Percentiles rank a stretch among this genome's conserved stretches.
These are phyloP conservation scores for Colletotrichum tropicicola DNA, from an alignment of 2,329 filamentous ascomycete species.

Conservation along the genomic window DNA sequence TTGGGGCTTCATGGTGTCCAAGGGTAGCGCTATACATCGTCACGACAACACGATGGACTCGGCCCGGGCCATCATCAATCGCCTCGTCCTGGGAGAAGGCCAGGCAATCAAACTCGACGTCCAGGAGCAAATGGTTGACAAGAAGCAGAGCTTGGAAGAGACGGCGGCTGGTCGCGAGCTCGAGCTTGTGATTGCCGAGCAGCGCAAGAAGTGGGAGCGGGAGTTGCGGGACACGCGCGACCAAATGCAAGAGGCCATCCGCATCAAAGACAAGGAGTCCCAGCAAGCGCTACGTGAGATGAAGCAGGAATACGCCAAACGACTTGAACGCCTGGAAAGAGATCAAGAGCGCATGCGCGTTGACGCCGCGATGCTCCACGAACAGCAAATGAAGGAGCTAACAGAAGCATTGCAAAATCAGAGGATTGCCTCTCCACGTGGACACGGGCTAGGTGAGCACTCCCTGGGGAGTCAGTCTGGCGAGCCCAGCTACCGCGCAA, in stretches of 20 bases:
- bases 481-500: no score
- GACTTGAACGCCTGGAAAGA: neutral
- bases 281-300: no score
- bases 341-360: neutral
- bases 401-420: no score
- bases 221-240: neutral
- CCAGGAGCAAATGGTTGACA: neutral
- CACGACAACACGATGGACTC: neutral
- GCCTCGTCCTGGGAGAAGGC: neutral
- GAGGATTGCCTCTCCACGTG: no score
- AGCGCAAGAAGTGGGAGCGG: neutral
- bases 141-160: neutral
- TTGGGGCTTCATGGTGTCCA: constrained; percentile 3
- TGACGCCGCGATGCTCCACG: neutral
- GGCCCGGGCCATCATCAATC: neutral
- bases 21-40: neutral
- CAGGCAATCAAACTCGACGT: neutral
- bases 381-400: neutral
- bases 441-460: no score
- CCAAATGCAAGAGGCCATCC: neutral
- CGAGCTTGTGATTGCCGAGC: neutral
- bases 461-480: no score
- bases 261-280: no score
- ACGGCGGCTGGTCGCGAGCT: neutral
- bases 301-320: no score